These are phyloP conservation scores for Botrytis cinerea DNA, from an alignment of 2,329 filamentous ascomycete species.

Conservation along the genomic window DNA sequence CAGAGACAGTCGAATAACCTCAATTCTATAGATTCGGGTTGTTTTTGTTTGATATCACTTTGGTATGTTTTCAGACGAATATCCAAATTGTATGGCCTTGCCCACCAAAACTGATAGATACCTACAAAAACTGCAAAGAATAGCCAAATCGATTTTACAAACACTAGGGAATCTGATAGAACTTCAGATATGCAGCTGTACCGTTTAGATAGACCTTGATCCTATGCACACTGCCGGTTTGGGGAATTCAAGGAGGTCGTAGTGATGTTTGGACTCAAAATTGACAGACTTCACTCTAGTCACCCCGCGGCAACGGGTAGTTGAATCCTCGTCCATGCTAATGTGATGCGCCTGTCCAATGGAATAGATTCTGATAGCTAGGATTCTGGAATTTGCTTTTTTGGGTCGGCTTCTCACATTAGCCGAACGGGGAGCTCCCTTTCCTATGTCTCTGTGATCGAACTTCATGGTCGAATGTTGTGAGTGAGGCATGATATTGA, in stretches of 20 bases:
- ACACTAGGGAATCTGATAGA: not conserved
- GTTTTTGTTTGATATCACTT: not conserved
- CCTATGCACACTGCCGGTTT: not conserved
- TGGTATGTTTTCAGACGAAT: not conserved
- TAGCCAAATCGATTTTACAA: not conserved
- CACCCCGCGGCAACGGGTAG: not conserved
- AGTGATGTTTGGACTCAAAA: not conserved
- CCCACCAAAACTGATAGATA: not conserved
- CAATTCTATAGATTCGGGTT: not conserved
- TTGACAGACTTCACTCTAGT: conserved; percentile 1
- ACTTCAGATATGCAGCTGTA: not conserved
- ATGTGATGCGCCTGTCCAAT: not conserved
- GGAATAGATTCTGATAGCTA: not conserved
- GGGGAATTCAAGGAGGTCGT: not conserved
- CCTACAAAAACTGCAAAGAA: not conserved
- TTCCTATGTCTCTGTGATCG: fast-evolving
- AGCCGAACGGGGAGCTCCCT: not conserved
- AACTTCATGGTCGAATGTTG: no score
- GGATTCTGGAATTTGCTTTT: not conserved
- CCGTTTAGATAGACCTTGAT: not conserved
- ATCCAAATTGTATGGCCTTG: not conserved
- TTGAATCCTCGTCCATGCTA: not conserved
- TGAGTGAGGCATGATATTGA: not conserved
- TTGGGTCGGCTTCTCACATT: not conserved
- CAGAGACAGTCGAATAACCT: not conserved